These are phyloP conservation scores for Lecanicillium sp. DNA, from an alignment of 2,329 filamentous ascomycete species.

Conservation along the genomic window DNA sequence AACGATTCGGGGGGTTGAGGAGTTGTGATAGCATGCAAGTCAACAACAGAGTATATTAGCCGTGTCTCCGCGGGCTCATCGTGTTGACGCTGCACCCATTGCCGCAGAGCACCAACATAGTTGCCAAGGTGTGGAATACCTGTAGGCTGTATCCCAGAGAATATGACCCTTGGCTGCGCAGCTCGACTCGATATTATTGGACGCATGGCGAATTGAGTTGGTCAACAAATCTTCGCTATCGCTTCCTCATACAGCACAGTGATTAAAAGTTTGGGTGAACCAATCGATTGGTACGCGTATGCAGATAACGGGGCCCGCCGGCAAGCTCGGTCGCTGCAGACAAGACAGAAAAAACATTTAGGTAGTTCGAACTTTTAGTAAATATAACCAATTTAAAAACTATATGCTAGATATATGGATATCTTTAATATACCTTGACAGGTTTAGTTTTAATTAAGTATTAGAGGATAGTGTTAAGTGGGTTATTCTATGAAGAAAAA, in stretches of 20 bases:
- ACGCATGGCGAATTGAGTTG: constrained; percentile 5
- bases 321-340: too few relatives aligned
- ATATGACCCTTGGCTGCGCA: constrained; percentile 48
- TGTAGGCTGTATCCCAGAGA: constrained; percentile 96
- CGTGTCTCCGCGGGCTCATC: constrained; percentile 49
- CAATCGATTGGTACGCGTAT: neutral
- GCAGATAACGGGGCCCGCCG: too few relatives aligned
- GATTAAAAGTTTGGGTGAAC: neutral
- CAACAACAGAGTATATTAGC: constrained; percentile 80
- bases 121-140: constrained; percentile 92
- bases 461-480: too few relatives aligned
- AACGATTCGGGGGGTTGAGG: constrained; percentile 58
- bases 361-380: too few relatives aligned
- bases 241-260: too few relatives aligned
- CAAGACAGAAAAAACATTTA: too few relatives aligned
- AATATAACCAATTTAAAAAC: too few relatives aligned
- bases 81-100: constrained; percentile 75
- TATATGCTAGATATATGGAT: too few relatives aligned
- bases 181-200: constrained; percentile 3
- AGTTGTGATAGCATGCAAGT: constrained; percentile 86
- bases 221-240: too few relatives aligned
- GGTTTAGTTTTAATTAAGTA: too few relatives aligned
- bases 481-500: too few relatives aligned
- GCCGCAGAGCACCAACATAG: constrained; percentile 80
- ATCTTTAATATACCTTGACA: too few relatives aligned